Evolutionary conservation across 306 rosid genomes (phyloP).

Genomic region (Sicyos edulis): DNA sequence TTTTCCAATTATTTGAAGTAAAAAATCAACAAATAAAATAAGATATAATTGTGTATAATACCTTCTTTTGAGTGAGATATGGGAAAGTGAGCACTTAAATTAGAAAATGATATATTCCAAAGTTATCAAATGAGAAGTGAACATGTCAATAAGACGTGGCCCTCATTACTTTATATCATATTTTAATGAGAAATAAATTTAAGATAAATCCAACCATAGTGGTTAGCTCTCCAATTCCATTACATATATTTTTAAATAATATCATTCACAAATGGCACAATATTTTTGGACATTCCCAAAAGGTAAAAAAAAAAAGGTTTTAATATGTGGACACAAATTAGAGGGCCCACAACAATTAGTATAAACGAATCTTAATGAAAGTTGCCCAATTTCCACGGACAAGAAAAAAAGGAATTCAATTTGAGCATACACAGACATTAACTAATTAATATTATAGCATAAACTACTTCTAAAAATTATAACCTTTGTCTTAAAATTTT

Average conservation of each 20-base stretch:
- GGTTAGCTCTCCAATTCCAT: constrained; percentile 11
- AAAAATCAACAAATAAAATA: not conserved
- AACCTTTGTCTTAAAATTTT: no score
- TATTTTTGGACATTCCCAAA: no score
- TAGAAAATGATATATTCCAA: not conserved
- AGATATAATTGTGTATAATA: not conserved
- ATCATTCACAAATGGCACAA: constrained; percentile 9
- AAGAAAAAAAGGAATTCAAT: not conserved
- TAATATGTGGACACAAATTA: no score
- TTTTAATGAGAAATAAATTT: not conserved
- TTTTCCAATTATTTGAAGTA: no score
- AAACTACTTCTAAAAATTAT: no score
- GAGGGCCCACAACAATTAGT: no score
- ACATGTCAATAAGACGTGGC: constrained; percentile 4
- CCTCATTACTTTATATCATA: not conserved
- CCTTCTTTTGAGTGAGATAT: not conserved
- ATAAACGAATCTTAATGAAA: constrained; percentile 6
- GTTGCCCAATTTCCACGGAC: constrained; percentile 15
- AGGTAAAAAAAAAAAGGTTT: not conserved
- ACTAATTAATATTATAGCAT: no score
- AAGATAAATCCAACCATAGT: not conserved
- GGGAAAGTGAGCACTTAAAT: constrained; percentile 1
- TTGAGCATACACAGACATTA: not conserved
- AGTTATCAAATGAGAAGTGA: not conserved
- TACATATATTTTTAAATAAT: not conserved